These are phyloP conservation scores for Hemileccinum impolitum DNA, from an alignment of 768 basidiomycete genomes.

Conservation along the genomic window DNA sequence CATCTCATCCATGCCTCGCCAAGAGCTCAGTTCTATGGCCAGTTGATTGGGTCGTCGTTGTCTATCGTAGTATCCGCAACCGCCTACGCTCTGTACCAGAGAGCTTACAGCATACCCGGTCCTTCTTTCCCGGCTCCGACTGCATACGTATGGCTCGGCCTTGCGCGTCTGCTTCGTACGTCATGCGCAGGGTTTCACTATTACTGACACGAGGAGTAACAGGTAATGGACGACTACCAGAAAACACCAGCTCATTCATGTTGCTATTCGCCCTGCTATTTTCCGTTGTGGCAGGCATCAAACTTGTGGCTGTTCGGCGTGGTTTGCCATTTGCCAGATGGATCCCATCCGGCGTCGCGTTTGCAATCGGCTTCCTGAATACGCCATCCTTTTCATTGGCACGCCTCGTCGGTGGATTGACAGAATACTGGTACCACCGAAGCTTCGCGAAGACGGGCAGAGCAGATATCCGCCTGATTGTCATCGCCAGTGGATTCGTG, in stretches of 20 bases:
- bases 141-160: constrained; percentile 87
- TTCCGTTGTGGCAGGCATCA: constrained; percentile 60
- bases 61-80: constrained; percentile 88
- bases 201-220: constrained; percentile 16
- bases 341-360: constrained; percentile 91
- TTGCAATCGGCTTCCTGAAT: constrained; percentile 94
- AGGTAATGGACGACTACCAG: constrained; percentile 84
- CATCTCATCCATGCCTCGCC: constrained; percentile 91
- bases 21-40: constrained; percentile 90
- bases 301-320: constrained; percentile 53
- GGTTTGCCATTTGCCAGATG: constrained; percentile 60
- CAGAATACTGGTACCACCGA: constrained; percentile 69
- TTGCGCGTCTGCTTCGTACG: constrained; percentile 74
- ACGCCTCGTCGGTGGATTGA: constrained; percentile 80
- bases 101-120: constrained; percentile 85
- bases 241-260: constrained; percentile 78
- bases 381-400: constrained; percentile 94
- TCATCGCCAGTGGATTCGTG: constrained; percentile 93
- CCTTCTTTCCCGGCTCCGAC: constrained; percentile 96
- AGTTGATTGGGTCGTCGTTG: constrained; percentile 85
- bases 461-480: constrained; percentile 71
- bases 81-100: constrained; percentile 83
- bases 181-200: constrained; percentile 4
- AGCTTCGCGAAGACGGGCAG: constrained; percentile 45
- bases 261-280: constrained; percentile 69